These are phyloP conservation scores for Mycena filopes DNA, from an alignment of 768 basidiomycete species.

Conservation along the genomic window DNA sequence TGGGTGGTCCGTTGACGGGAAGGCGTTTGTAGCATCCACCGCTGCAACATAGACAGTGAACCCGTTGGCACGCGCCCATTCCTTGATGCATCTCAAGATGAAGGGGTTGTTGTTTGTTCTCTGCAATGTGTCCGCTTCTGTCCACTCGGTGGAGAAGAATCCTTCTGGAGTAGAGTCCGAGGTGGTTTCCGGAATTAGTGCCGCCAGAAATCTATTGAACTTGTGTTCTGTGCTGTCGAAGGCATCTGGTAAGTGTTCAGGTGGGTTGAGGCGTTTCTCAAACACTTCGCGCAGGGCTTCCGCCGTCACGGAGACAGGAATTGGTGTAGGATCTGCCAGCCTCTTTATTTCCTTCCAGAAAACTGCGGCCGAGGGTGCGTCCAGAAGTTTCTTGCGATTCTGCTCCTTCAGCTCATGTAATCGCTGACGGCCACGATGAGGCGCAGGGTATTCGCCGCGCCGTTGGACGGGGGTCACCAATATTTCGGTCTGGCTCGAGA, in stretches of 20 bases:
- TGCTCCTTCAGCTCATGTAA: not conserved
- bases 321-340: not conserved
- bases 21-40: conserved; percentile 40
- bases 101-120: conserved; percentile 34
- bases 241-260: not conserved
- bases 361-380: not conserved
- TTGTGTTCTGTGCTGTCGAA: not conserved
- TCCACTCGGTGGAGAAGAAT: not conserved
- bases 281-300: not conserved
- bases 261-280: conserved; percentile 3
- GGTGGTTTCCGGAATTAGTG: not conserved
- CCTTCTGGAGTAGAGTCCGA: not conserved
- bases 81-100: conserved; percentile 33
- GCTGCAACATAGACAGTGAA: conserved; percentile 32
- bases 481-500: too few species aligned
- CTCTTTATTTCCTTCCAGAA: conserved; percentile 5
- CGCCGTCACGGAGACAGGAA: not conserved
- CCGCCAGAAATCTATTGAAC: not conserved
- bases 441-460: too few species aligned
- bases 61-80: conserved; percentile 25
- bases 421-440: not conserved
- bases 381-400: conserved; percentile 3
- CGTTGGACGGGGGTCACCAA: too few species aligned
- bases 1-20: conserved; percentile 35
- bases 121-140: not conserved